phyloP scores from a whole-genome alignment of 202 grass and related monocot species.

The Brachypodium distachyon region DNA sequence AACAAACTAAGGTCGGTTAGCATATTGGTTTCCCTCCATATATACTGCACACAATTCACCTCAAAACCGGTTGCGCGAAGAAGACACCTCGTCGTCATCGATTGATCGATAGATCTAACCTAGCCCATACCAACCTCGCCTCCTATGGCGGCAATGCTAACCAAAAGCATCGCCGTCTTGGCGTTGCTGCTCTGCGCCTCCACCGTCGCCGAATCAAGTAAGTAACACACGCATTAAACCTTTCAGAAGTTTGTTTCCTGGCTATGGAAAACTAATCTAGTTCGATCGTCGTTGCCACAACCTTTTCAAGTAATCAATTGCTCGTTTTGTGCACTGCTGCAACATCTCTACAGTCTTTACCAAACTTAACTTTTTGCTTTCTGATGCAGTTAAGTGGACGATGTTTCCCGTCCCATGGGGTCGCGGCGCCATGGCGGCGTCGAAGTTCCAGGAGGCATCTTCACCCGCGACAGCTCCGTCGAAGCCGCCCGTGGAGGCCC shows the following conservation, averaged over 20 bases:
- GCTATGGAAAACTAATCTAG: neutral
- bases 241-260: neutral
- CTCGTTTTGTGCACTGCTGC: no score
- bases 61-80: no score
- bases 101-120: no score
- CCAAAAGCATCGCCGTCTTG: neutral
- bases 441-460: neutral
- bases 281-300: neutral
- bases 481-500: neutral
- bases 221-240: neutral
- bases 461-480: neutral
- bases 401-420: neutral
- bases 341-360: neutral
- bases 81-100: no score
- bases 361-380: neutral
- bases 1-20: no score
- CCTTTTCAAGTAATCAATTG: neutral
- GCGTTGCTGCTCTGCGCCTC: constrained; percentile 10
- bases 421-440: neutral
- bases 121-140: neutral
- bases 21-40: no score
- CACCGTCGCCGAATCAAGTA: constrained; percentile 5
- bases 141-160: neutral
- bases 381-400: neutral
- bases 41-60: no score